Conservation (phyloP, 1,139 yeast genomes). For the Geotrichum klebahnii region DNA sequence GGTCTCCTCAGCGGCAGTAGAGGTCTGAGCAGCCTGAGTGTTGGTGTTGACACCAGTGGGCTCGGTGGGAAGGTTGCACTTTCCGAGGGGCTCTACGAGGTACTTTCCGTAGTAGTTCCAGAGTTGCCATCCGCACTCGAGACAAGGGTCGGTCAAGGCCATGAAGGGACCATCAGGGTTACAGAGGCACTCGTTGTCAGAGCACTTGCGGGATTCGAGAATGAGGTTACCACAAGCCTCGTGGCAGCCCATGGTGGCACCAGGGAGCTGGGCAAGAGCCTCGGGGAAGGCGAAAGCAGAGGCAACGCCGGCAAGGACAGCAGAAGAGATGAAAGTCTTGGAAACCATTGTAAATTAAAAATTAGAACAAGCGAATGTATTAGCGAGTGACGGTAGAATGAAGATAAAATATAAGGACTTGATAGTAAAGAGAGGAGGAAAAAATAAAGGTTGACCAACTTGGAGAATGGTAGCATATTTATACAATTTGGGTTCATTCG, state of each 20-base stretch:
- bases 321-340: conserved; percentile 5
- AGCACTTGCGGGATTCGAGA: conserved; percentile 10
- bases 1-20: not conserved
- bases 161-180: conserved; percentile 1
- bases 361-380: not conserved
- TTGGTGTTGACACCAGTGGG: conserved; percentile 14
- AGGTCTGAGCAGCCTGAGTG: not conserved
- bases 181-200: conserved; percentile 13
- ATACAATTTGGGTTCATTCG: too few species aligned
- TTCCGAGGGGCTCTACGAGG: conserved; percentile 10
- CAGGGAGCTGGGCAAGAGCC: conserved; percentile 16
- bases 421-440: too few species aligned
- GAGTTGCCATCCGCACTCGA: conserved; percentile 17
- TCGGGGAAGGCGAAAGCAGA: conserved; percentile 14
- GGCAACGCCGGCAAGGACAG: conserved; percentile 7
- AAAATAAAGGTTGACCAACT: too few species aligned
- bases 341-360: conserved; percentile 7
- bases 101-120: conserved; percentile 17
- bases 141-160: conserved; percentile 2
- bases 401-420: too few species aligned
- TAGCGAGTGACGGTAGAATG: conserved; percentile 7
- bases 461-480: too few species aligned
- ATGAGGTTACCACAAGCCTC: conserved; percentile 14
- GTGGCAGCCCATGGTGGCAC: conserved; percentile 18
- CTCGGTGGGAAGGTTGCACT: conserved; percentile 13